Conservation (phyloP, 2,329 filamentous ascomycete genomes). For the Macroventuria anomochaeta region DNA sequence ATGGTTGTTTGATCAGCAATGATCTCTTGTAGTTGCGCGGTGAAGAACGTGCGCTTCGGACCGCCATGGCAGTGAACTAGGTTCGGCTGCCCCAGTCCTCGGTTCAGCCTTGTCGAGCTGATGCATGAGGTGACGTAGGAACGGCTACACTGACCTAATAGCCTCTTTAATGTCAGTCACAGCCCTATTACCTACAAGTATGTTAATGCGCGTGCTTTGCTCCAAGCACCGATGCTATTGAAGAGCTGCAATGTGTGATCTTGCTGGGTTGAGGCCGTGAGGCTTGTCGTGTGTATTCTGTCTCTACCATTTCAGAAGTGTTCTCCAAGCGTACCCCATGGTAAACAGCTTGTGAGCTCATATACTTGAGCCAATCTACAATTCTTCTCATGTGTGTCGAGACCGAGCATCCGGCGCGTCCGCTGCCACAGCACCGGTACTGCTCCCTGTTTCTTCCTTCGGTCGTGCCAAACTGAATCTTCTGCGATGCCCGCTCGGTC, state of each 20-base stretch:
- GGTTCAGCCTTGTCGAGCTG: too few species aligned
- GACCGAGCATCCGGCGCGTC: slow-evolving; percentile 37
- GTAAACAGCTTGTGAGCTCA: not conserved
- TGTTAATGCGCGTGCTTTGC: not conserved
- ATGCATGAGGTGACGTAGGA: too few species aligned
- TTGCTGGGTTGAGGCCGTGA: not conserved
- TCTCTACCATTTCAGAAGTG: too few species aligned
- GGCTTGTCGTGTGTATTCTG: not conserved
- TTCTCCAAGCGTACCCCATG: not conserved
- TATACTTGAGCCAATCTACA: not conserved
- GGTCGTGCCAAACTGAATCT: slow-evolving; percentile 52
- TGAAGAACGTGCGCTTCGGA: too few species aligned
- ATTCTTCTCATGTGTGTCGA: slow-evolving; percentile 32
- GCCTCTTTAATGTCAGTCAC: too few species aligned
- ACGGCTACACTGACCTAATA: not conserved
- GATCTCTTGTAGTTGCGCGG: too few species aligned
- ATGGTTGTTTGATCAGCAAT: too few species aligned
- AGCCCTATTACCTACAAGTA: not conserved
- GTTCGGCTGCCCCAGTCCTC: too few species aligned
- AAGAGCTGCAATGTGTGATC: not conserved
- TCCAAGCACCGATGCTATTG: not conserved
- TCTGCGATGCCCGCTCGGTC: slow-evolving; percentile 59
- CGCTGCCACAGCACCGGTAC: slow-evolving; percentile 26
- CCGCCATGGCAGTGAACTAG: too few species aligned
- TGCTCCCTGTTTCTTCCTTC: slow-evolving; percentile 27